A percentile compares a stretch with the other conserved stretches of the same genome.
These are phyloP conservation scores for Nidularia pulvinata DNA, from an alignment of 768 basidiomycete genomes.

Conservation along the genomic window DNA sequence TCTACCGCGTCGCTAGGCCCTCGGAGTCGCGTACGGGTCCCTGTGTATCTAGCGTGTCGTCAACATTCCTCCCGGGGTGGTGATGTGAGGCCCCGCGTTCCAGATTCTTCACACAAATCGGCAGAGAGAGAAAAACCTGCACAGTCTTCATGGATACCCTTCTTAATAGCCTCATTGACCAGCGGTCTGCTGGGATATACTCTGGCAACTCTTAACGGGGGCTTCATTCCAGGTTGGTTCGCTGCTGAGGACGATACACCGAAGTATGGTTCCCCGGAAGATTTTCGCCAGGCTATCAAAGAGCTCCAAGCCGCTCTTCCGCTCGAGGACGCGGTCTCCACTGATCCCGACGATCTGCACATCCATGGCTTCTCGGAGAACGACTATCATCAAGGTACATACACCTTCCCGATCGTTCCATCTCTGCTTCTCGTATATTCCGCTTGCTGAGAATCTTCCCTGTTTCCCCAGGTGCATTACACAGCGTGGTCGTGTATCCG, in stretches of 20 bases:
- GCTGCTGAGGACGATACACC: constrained; percentile 3
- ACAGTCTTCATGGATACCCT: too few species aligned
- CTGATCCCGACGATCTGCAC: constrained; percentile 47
- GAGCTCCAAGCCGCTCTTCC: constrained; percentile 43
- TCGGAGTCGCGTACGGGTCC: too few species aligned
- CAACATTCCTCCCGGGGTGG: too few species aligned
- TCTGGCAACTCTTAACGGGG: too few species aligned
- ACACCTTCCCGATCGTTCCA: background rate
- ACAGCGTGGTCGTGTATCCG: constrained; percentile 67
- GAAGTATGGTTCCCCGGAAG: constrained; percentile 49
- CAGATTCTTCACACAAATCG: too few species aligned
- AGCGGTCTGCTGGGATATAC: too few species aligned
- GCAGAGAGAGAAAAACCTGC: too few species aligned
- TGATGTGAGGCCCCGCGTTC: too few species aligned
- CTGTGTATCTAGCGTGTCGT: too few species aligned
- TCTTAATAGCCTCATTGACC: too few species aligned
- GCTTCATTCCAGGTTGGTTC: too few species aligned
- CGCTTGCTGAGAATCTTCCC: background rate
- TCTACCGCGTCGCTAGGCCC: too few species aligned
- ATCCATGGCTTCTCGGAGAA: constrained; percentile 56
- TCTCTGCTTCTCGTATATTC: background rate
- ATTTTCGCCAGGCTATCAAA: constrained; percentile 51
- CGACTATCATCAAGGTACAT: constrained; percentile 49
- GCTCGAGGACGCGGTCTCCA: constrained; percentile 38
- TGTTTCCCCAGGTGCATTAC: constrained; percentile 31